Conservation (phyloP, 2,329 filamentous ascomycete species). For the Fusarium temperatum region DNA sequence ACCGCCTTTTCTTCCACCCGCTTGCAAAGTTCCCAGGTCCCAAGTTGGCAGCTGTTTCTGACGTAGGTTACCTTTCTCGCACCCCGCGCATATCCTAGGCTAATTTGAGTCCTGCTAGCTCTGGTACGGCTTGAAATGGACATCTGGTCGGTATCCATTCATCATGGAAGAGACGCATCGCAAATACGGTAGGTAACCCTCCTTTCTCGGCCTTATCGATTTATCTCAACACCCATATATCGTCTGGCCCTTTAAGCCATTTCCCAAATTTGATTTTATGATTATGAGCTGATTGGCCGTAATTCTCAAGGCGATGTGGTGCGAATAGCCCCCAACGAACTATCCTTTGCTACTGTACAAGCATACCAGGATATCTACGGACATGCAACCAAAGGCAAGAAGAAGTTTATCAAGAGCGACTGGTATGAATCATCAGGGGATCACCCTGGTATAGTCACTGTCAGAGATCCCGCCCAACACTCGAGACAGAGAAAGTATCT, state of each 20-base stretch:
- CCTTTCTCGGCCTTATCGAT: neutral
- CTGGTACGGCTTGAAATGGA: neutral
- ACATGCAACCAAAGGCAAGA: neutral
- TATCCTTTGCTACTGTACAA: neutral
- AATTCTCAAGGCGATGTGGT: neutral
- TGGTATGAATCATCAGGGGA: neutral
- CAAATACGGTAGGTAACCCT: neutral
- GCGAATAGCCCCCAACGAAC: neutral
- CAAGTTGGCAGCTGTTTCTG: neutral
- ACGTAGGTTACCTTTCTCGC: neutral
- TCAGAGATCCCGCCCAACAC: neutral
- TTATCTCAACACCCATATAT: neutral
- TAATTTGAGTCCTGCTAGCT: neutral
- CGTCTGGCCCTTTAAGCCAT: accelerated
- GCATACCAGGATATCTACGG: neutral
- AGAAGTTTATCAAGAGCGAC: neutral
- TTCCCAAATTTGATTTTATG: neutral
- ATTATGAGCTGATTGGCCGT: neutral
- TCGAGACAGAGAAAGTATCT: neutral
- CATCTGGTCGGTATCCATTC: neutral
- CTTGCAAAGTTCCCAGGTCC: neutral
- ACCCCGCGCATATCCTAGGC: neutral
- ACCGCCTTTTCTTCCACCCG: neutral
- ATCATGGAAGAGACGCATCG: neutral
- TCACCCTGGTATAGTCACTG: neutral